These are phyloP conservation scores for Penicillium sclerotigenum DNA, from an alignment of 2,329 filamentous ascomycete genomes.

Conservation along the genomic window DNA sequence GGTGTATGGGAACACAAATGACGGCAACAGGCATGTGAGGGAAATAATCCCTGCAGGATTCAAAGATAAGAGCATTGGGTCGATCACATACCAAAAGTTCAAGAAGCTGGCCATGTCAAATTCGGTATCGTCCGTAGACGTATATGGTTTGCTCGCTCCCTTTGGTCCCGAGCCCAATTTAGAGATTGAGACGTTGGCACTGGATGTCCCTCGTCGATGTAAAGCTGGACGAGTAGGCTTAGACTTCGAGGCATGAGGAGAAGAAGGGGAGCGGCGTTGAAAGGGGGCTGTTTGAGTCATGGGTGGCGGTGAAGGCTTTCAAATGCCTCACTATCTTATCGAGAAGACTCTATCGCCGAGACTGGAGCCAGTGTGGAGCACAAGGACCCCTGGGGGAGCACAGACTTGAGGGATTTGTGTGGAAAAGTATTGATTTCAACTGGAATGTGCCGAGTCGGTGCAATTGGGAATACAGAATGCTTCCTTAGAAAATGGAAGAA, in stretches of 20 bases:
- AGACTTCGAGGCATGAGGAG: constrained; percentile 32
- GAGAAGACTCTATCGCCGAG: neutral
- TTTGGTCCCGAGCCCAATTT: constrained; percentile 34
- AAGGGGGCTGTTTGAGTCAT: constrained; percentile 34
- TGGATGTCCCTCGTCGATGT: constrained; percentile 36
- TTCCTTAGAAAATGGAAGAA: neutral
- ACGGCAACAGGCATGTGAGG: constrained; percentile 19
- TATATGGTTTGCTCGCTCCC: constrained; percentile 18
- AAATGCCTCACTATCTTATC: constrained; percentile 28
- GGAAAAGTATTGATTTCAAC: constrained; percentile 1
- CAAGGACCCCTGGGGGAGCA: constrained; percentile 24
- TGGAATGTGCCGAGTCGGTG: constrained; percentile 1
- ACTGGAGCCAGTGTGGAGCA: constrained; percentile 30
- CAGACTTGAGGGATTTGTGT: constrained; percentile 32
- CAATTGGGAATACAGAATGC: neutral
- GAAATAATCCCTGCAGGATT: constrained; percentile 14
- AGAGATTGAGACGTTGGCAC: constrained; percentile 30
- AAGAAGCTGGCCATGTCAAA: constrained; percentile 46
- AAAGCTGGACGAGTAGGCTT: constrained; percentile 31
- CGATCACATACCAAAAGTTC: constrained; percentile 44
- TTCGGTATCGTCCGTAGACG: constrained; percentile 23
- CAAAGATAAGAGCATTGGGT: constrained; percentile 19
- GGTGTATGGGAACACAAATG: constrained; percentile 12
- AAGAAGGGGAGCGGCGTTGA: constrained; percentile 35
- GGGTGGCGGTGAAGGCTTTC: constrained; percentile 33